Percentiles rank a stretch among this genome's conserved stretches.
Conservation (phyloP, 352 stramenopile species). For the Phytopythium oedochilum region DNA sequence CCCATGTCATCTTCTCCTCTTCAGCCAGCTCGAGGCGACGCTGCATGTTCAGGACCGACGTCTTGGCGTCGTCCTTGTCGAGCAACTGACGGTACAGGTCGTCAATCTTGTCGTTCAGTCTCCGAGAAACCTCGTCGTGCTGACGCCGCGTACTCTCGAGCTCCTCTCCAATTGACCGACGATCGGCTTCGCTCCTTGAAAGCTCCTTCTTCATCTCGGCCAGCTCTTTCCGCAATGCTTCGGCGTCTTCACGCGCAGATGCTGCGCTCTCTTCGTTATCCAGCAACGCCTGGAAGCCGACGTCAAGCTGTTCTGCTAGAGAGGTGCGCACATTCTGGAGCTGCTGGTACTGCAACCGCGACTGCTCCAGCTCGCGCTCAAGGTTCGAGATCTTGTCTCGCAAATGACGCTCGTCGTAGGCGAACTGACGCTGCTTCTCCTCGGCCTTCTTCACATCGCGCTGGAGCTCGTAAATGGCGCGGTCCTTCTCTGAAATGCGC, state of each 20-base stretch:
- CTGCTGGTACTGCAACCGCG: conserved; percentile 47
- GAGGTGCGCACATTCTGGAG: conserved; percentile 41
- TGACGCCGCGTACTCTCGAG: conserved; percentile 24
- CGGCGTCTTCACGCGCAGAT: conserved; percentile 32
- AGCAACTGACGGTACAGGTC: conserved; percentile 48
- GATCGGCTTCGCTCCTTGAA: conserved; percentile 21
- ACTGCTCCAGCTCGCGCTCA: conserved; percentile 33
- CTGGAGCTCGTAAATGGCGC: conserved; percentile 33
- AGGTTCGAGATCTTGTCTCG: conserved; percentile 30
- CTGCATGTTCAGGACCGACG: conserved; percentile 29
- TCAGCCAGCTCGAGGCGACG: conserved; percentile 29
- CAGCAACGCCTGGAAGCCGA: conserved; percentile 64
- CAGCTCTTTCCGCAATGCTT: conserved; percentile 41
- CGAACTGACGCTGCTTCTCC: conserved; percentile 31
- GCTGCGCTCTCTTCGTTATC: conserved; percentile 56
- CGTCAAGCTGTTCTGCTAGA: conserved; percentile 56
- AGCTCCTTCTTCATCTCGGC: conserved; percentile 31
- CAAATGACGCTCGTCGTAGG: conserved; percentile 36
- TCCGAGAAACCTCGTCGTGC: conserved; percentile 14
- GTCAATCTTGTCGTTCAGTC: conserved; percentile 46
- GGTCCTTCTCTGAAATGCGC: conserved; percentile 43
- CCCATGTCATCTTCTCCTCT: conserved; percentile 36
- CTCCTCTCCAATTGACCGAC: conserved; percentile 22
- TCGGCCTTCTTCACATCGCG: conserved; percentile 32
- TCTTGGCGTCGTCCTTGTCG: conserved; percentile 39